A percentile compares a stretch with the other conserved stretches of the same genome.
Evolutionary conservation across 345 rosid species (phyloP).

Genomic region (Lepidium aucheri): DNA sequence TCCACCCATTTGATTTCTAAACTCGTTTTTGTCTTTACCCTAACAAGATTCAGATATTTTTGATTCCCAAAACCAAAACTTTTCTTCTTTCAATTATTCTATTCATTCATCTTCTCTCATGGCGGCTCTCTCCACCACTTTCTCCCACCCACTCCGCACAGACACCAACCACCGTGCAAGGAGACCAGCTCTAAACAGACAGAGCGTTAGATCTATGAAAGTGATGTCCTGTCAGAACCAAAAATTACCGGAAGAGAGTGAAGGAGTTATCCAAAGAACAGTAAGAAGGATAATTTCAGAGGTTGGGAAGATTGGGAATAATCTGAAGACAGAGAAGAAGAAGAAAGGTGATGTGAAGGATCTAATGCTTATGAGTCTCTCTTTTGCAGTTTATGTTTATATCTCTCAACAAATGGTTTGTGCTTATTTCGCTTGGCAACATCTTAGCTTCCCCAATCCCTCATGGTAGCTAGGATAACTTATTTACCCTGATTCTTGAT

Average conservation of each 20-base stretch:
- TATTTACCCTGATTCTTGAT: not conserved
- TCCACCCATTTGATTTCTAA: conserved; percentile 9
- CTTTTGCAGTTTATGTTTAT: conserved; percentile 79
- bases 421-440: conserved; percentile 66
- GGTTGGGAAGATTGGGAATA: conserved; percentile 14
- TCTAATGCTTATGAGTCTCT: conserved; percentile 61
- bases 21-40: conserved; percentile 10
- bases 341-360: conserved; percentile 79
- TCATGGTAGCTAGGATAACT: conserved; percentile 33
- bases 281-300: conserved; percentile 5
- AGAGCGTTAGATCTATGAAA: conserved; percentile 4
- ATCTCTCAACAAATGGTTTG: conserved; percentile 71
- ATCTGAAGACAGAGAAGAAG: conserved; percentile 17
- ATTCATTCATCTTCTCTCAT: conserved; percentile 9
- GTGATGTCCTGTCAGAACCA: conserved; percentile 17
- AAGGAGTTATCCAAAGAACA: conserved; percentile 15
- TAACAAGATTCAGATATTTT: conserved; percentile 5
- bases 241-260: conserved; percentile 16
- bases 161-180: conserved; percentile 10
- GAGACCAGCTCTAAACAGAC: conserved; percentile 11
- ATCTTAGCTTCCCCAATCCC: conserved; percentile 40
- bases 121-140: conserved; percentile 20
- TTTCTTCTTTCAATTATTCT: not conserved
- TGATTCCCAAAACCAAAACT: not conserved
- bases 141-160: conserved; percentile 19